Evolutionary conservation across 2,329 filamentous ascomycete genomes (phyloP), one percentile per base, ranked within the genome.

Genomic region (Endocalyx cinctus): DNA sequence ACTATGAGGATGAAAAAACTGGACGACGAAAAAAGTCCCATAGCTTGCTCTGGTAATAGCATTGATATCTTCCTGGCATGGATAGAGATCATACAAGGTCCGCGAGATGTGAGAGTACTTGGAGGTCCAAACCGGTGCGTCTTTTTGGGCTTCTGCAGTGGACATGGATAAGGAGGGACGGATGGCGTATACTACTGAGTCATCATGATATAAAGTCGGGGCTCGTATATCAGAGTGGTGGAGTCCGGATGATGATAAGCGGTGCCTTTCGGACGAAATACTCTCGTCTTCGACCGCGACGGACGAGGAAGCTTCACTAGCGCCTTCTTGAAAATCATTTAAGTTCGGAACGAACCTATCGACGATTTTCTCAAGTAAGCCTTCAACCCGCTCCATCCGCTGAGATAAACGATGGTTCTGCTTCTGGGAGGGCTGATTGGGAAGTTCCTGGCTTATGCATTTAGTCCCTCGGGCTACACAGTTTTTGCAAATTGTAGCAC

Each of bases 391-490:
- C 14, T 57, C 62, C 4, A 73, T 54, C 3, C 69, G 59, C 40
- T 69, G 64, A 0, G 60, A 52, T 4, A 69, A 45, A 19, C 60
- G 57, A 25, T 56, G 55, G 38, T 69, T 66, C 3, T 62, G 50
- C 15, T 46, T 25, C 33, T 35, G 47, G 10, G 51, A 41, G 14
- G 48, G 47, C 18, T 62, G 57, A 18, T 70, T 62, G 5, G 53
- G 51, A 37, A 62, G 64, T 41, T 70, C 65, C 46, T 71, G 68
- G 45, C 66, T 66, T 30, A 67, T 52, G 39, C 68, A 71, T 7
- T 43, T 39, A 0, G 58, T 54, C 4, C 61, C 60, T 16, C 68
- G 60, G 10, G 59, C 48, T 26, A 64, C 55, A 44, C 70, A 74
- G 13, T 60, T 62, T 22, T 60, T 50, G 42, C 70, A 74, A 4